Percentiles rank a stretch among this genome's conserved stretches.
Evolutionary conservation across 1,139 yeast genomes (phyloP).

Genomic region (Suhomyces guaymorum): DNA sequence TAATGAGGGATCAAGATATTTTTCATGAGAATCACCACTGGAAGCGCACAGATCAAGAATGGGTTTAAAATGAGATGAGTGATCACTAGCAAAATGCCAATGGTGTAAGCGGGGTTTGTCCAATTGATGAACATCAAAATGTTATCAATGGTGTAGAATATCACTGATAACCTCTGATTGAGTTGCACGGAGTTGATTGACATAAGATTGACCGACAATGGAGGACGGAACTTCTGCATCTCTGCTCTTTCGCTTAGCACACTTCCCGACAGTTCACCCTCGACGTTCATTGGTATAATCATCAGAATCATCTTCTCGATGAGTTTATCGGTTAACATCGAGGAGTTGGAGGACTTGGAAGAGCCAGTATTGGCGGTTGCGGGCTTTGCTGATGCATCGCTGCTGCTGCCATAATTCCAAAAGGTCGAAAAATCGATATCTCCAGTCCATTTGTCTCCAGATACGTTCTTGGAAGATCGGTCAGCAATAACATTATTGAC

Average conservation of each 20-base stretch:
- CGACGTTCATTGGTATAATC: conserved; percentile 67
- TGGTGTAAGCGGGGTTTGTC: conserved; percentile 63
- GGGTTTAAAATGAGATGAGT: conserved; percentile 70
- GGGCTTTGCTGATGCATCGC: not conserved
- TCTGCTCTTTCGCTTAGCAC: conserved; percentile 51
- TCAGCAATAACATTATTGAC: conserved; percentile 9
- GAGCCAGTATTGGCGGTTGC: conserved; percentile 2
- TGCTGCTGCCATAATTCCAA: conserved; percentile 12
- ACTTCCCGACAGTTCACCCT: conserved; percentile 36
- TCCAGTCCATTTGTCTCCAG: conserved; percentile 3
- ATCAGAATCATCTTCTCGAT: conserved; percentile 68
- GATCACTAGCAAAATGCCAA: conserved; percentile 55
- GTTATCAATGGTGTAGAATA: conserved; percentile 62
- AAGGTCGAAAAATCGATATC: conserved; percentile 15
- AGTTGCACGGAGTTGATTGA: conserved; percentile 67
- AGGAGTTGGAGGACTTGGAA: conserved; percentile 2
- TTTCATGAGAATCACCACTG: conserved; percentile 54
- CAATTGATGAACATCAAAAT: conserved; percentile 58
- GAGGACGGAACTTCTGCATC: conserved; percentile 65
- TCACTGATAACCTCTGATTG: conserved; percentile 61
- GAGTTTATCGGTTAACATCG: conserved; percentile 61
- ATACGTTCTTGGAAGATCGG: conserved; percentile 4
- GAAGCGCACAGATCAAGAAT: conserved; percentile 51
- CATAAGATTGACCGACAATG: conserved; percentile 67
- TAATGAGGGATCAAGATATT: conserved; percentile 73